Base-by-base conservation (phyloP, 106 monocot genomes). In the Phalaenopsis equestris region DNA sequence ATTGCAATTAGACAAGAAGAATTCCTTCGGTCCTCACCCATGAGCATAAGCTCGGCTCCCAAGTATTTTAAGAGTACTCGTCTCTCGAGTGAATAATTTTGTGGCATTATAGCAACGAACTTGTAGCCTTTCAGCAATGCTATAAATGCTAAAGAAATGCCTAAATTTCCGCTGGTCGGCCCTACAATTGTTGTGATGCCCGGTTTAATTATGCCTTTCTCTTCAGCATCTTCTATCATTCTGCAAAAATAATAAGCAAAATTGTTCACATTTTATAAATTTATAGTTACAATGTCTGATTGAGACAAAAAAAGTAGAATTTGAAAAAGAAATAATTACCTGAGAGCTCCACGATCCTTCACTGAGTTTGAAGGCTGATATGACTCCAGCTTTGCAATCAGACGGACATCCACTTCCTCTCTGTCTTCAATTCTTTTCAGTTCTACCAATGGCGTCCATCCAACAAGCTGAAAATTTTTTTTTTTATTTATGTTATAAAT, bases 181-280 rank as follows among this genome's bases (percentile, higher is more conserved):
- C 79, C 96, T 43, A 87, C 82, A 57, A 96, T 41, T 58, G 91
- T 93, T 41, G 88, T 91, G 39, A 80, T 65, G 18, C 91, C 91
- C 81, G 96, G 96, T 48, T 52, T 83, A 72, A 96, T 90, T 6
- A 93, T 78, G 24, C 88, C 90, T 76, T 86, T 96, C 84, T 93
- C 86, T 79, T 96, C 96, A 61, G 91, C 93, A 87, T 93, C 93
- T 81, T 93, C 93, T 48, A 96, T 93, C 96, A 96, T 93, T 83
- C 93, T 96, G n/a, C 41, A 86, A 57, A 84, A 64, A 67, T 30
- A 67, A 81, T 19, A 46, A n/a, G 8, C 8, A 75, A 72, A 16
- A 72, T 41, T 9, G 41, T 8, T 19, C 9, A 72, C 30, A 72
- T 36, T 45, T 45, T 45, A 45, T 45, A 45, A 45, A 45, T 45